Evolutionary conservation across 1,284 basidiomycete genomes (phyloP).

Genomic region (Spongiforma sp.): DNA sequence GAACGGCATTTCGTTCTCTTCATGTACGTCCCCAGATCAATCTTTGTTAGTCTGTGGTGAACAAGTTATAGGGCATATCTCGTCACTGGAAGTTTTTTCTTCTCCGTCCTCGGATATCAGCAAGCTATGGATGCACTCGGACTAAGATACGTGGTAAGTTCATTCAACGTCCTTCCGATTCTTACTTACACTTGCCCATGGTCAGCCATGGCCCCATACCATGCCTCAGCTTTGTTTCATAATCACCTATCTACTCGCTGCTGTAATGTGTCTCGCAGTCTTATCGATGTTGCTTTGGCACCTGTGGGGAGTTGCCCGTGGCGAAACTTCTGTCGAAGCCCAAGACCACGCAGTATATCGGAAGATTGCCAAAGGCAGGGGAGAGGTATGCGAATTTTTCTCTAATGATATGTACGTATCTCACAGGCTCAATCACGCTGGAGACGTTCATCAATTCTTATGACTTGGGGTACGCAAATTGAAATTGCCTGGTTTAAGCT

Average conservation of each 20-base stretch:
- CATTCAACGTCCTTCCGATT: slow-evolving; percentile 3
- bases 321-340: slow-evolving; percentile 91
- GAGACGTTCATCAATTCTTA: slow-evolving; percentile 91
- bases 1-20: slow-evolving; percentile 97
- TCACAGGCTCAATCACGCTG: slow-evolving; percentile 1
- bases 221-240: slow-evolving; percentile 77
- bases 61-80: slow-evolving; percentile 69
- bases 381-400: slow-evolving; percentile 55
- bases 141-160: slow-evolving; percentile 48
- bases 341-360: slow-evolving; percentile 89
- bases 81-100: slow-evolving; percentile 62
- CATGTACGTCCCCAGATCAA: slow-evolving; percentile 57
- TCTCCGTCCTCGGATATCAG: slow-evolving; percentile 62
- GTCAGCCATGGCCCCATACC: slow-evolving; percentile 62
- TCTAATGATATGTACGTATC: background rate
- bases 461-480: slow-evolving; percentile 72
- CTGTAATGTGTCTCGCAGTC: slow-evolving; percentile 81
- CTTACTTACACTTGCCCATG: slow-evolving; percentile 6
- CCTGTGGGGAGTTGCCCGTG: slow-evolving; percentile 74
- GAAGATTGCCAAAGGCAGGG: slow-evolving; percentile 69
- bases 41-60: background rate
- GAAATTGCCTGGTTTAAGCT: background rate
- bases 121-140: slow-evolving; percentile 64
- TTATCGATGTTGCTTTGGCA: slow-evolving; percentile 85
- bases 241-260: slow-evolving; percentile 77